These are phyloP conservation scores for Chytridium lagenaria DNA, from an alignment of 371 early-diverging fungal genomes.

Conservation along the genomic window DNA sequence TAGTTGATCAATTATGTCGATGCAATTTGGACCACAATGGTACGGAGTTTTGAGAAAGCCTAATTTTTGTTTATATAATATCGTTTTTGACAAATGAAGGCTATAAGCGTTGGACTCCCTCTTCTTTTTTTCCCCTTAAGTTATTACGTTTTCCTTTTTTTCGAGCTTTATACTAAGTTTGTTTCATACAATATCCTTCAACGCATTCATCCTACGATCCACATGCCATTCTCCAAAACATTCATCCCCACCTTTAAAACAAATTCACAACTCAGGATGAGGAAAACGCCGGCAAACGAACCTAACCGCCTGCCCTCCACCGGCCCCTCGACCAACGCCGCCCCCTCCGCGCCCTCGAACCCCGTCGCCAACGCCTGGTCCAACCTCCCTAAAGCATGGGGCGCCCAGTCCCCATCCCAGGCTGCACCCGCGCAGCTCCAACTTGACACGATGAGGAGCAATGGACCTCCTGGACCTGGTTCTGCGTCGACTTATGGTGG, in stretches of 20 bases:
- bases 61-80: no score
- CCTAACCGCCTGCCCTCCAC: constrained; percentile 20
- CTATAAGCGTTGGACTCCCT: no score
- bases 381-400: background rate
- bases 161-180: background rate
- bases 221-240: background rate
- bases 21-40: constrained; percentile 49
- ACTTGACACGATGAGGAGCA: background rate
- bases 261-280: constrained; percentile 38
- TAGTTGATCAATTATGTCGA: constrained; percentile 30
- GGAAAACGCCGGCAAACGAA: constrained; percentile 41
- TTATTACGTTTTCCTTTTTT: background rate
- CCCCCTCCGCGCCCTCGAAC: constrained; percentile 27
- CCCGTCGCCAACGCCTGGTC: constrained; percentile 19
- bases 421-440: background rate
- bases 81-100: no score
- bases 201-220: background rate
- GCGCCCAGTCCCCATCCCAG: constrained; percentile 6
- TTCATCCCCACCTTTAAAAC: no score
- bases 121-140: no score
- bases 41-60: no score
- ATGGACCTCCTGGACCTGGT: background rate
- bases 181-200: no score
- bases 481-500: background rate
- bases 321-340: constrained; percentile 3